Conservation (phyloP, 2,329 filamentous ascomycete genomes). For the Penicillium sp. region DNA sequence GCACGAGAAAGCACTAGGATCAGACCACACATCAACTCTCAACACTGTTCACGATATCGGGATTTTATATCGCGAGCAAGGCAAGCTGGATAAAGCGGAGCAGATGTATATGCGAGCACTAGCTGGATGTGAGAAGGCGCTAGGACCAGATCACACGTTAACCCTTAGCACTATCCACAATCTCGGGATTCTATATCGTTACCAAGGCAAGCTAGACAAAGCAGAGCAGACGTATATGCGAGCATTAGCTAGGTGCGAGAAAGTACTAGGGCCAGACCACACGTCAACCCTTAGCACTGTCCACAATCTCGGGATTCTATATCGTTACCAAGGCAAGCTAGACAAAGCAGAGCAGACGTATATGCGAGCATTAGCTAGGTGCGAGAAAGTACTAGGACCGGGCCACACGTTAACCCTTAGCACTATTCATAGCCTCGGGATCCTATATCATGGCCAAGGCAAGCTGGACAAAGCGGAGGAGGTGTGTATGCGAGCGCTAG, state of each 20-base stretch:
- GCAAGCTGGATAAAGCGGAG: background rate
- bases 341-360: background rate
- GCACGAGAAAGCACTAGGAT: background rate
- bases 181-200: background rate
- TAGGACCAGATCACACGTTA: background rate
- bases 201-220: constrained; percentile 18
- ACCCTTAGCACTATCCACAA: background rate
- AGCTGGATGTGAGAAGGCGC: background rate
- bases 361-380: background rate
- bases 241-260: background rate
- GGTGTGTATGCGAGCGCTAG: background rate
- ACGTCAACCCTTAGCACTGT: background rate
- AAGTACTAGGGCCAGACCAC: background rate
- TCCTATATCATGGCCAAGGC: background rate
- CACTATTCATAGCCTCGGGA: background rate
- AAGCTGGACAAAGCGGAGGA: constrained; percentile 19
- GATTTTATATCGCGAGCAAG: background rate
- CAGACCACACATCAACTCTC: background rate
- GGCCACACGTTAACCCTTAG: background rate
- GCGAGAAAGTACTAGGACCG: background rate
- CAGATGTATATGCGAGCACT: background rate
- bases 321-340: background rate
- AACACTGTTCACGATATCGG: background rate
- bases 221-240: constrained; percentile 1
- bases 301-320: background rate